phyloP scores from a whole-genome alignment of 2,329 filamentous ascomycete genomes.

The Xylaria sp. region DNA sequence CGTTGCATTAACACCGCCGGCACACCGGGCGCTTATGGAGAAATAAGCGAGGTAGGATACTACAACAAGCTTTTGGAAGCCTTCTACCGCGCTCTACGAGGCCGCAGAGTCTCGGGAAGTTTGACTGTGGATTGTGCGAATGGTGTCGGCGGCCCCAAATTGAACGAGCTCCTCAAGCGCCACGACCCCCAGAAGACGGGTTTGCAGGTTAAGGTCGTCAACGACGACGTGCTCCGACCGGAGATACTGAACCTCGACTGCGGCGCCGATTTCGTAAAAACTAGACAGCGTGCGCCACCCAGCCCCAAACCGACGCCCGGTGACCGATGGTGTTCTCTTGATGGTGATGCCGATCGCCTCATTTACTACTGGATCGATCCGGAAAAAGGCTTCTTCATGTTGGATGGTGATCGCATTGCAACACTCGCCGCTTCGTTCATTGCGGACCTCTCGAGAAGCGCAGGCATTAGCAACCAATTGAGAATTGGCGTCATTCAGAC shows the following conservation, averaged over 20 bases:
- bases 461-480: slow-evolving; percentile 80
- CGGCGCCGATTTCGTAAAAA: slow-evolving; percentile 97
- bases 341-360: slow-evolving; percentile 94
- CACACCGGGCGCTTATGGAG: slow-evolving; percentile 86
- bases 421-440: slow-evolving; percentile 95
- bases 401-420: slow-evolving; percentile 96
- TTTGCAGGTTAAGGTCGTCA: slow-evolving; percentile 86
- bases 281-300: slow-evolving; percentile 89
- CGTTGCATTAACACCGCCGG: slow-evolving; percentile 93
- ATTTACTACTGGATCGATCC: slow-evolving; percentile 94
- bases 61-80: slow-evolving; percentile 90
- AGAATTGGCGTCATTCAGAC: slow-evolving; percentile 97
- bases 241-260: slow-evolving; percentile 92
- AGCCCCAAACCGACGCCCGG: slow-evolving; percentile 79
- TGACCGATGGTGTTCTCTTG: slow-evolving; percentile 87
- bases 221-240: slow-evolving; percentile 91
- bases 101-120: slow-evolving; percentile 76
- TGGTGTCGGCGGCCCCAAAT: slow-evolving; percentile 92
- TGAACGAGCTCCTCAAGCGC: slow-evolving; percentile 85
- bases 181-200: slow-evolving; percentile 74
- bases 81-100: slow-evolving; percentile 84
- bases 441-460: slow-evolving; percentile 82
- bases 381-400: slow-evolving; percentile 85
- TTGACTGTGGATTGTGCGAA: slow-evolving; percentile 96
- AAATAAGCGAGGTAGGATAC: slow-evolving; percentile 89